Percentiles rank a stretch among this genome's conserved stretches.
phyloP scores from a whole-genome alignment of 768 basidiomycete species.

The Leccinum ochraceum region DNA sequence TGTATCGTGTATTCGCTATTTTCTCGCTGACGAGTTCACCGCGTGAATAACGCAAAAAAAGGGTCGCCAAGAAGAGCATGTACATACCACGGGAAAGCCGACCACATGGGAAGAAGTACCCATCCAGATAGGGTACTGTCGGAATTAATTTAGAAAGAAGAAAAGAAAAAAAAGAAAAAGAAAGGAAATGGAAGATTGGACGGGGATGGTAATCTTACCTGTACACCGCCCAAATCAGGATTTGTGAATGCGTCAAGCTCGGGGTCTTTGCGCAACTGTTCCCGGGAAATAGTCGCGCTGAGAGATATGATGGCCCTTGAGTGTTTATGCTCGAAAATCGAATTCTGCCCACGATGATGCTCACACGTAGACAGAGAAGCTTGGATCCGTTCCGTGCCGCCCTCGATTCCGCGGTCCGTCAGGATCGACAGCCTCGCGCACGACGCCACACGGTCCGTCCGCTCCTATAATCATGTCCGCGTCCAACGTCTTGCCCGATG shows the following conservation, averaged over 20 bases:
- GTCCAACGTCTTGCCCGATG: slow-evolving; percentile 42
- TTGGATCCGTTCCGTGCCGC: slow-evolving; percentile 21
- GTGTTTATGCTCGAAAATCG: not conserved
- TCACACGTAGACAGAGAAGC: slow-evolving; percentile 44
- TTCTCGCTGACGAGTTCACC: slow-evolving; percentile 21
- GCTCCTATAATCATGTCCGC: slow-evolving; percentile 59
- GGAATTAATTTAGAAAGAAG: not conserved
- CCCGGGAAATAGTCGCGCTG: slow-evolving; percentile 44
- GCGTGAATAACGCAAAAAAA: not conserved
- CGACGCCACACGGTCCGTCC: slow-evolving; percentile 52
- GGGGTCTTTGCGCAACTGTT: slow-evolving; percentile 40
- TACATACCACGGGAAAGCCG: slow-evolving; percentile 21
- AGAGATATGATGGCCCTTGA: slow-evolving; percentile 1
- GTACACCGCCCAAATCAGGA: slow-evolving; percentile 13
- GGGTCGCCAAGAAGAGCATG: not conserved
- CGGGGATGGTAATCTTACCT: slow-evolving; percentile 10
- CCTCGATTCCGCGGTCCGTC: slow-evolving; percentile 22
- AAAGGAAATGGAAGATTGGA: not conserved
- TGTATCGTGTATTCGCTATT: slow-evolving; percentile 39
- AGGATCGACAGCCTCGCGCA: slow-evolving; percentile 32
- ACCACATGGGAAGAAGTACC: slow-evolving; percentile 16
- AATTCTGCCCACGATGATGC: slow-evolving; percentile 12
- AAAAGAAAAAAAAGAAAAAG: not conserved
- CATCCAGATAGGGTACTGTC: slow-evolving; percentile 24
- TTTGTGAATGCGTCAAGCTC: slow-evolving; percentile 33